phyloP scores from a whole-genome alignment of 768 basidiomycete species.

The Lanmaoa pseudosensibilis region DNA sequence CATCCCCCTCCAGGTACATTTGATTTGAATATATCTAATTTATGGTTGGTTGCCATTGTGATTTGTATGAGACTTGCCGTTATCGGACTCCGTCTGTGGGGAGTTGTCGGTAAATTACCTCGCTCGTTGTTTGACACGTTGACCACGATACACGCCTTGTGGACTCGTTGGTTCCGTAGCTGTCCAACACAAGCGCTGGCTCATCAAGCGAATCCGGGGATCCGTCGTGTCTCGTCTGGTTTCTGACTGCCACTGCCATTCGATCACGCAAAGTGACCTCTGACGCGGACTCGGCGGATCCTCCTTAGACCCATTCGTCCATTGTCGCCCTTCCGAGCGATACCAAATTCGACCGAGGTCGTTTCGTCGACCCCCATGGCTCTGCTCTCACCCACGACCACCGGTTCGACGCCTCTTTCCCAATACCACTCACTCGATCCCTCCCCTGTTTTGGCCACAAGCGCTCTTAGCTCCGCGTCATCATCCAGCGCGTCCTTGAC shows the following conservation, averaged over 20 bases:
- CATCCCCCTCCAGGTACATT: not conserved
- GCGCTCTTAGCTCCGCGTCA: conserved; percentile 29
- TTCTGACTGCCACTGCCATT: conserved; percentile 39
- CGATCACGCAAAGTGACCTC: conserved; percentile 40
- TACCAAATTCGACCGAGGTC: conserved; percentile 2
- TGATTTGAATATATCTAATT: not conserved
- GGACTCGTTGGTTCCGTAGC: not conserved
- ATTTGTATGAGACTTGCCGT: conserved; percentile 18
- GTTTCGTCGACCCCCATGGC: conserved; percentile 16
- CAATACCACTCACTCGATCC: conserved; percentile 35
- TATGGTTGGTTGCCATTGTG: conserved; percentile 20
- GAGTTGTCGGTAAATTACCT: not conserved
- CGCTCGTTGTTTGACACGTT: conserved; percentile 18
- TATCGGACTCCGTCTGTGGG: conserved; percentile 9
- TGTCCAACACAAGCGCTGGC: conserved; percentile 8
- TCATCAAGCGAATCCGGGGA: conserved; percentile 33
- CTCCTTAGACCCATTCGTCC: conserved; percentile 28
- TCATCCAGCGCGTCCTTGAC: conserved; percentile 56
- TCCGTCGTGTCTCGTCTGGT: conserved; percentile 50
- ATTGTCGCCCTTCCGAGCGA: conserved; percentile 8
- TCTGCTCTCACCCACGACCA: conserved; percentile 24
- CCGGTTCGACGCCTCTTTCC: conserved; percentile 34
- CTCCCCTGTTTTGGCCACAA: conserved; percentile 24
- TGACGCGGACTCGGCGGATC: conserved; percentile 55
- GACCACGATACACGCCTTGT: conserved; percentile 8